These are phyloP conservation scores for Heterobasidion occidentale DNA, from an alignment of 1,284 basidiomycete genomes.

Conservation along the genomic window DNA sequence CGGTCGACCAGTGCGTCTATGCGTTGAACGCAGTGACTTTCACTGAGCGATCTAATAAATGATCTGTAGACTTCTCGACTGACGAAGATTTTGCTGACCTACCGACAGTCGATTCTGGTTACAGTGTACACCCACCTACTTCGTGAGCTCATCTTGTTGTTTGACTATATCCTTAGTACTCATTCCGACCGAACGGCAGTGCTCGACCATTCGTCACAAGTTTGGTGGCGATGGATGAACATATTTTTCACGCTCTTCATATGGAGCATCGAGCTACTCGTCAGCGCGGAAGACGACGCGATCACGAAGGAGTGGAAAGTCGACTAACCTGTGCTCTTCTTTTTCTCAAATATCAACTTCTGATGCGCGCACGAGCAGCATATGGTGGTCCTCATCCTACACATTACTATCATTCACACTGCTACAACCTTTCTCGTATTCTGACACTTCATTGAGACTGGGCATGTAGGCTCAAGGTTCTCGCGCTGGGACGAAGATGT, in stretches of 20 bases:
- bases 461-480: no score
- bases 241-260: slow-evolving; percentile 76
- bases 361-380: no score
- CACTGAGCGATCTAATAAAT: not conserved
- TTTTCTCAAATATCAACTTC: no score
- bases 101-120: slow-evolving; percentile 76
- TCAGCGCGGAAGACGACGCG: slow-evolving; percentile 69
- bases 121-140: slow-evolving; percentile 79
- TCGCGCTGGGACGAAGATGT: no score
- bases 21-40: not conserved
- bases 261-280: slow-evolving; percentile 74
- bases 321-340: slow-evolving; percentile 35
- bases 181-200: slow-evolving; percentile 32
- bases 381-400: no score
- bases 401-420: no score
- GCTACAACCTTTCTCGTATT: no score
- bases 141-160: slow-evolving; percentile 35
- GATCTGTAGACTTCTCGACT: slow-evolving; percentile 58
- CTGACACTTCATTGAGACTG: no score
- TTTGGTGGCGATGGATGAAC: slow-evolving; percentile 87
- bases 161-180: not conserved
- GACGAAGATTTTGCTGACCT: slow-evolving; percentile 68
- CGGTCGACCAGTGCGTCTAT: slow-evolving; percentile 54
- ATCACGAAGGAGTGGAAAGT: slow-evolving; percentile 72
- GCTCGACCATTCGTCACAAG: slow-evolving; percentile 75